A percentile compares a stretch with the other conserved stretches of the same genome.
These are phyloP conservation scores for Paecilomyces dactylethromorphus DNA, from an alignment of 2,329 filamentous ascomycete genomes.

Conservation along the genomic window DNA sequence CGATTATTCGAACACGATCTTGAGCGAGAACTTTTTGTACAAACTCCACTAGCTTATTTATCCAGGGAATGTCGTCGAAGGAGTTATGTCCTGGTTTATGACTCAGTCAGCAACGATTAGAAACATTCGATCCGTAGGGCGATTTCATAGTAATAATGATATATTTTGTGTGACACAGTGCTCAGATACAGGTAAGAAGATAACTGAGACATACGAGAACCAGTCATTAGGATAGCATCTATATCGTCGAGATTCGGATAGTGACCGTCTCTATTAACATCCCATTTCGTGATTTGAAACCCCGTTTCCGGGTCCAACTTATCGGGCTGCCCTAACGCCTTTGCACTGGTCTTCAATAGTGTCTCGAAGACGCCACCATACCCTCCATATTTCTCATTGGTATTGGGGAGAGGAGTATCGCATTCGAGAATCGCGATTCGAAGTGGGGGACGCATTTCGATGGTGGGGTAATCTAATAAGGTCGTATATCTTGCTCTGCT, in stretches of 20 bases:
- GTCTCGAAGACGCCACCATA: constrained; percentile 67
- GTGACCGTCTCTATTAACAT: constrained; percentile 53
- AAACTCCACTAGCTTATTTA: constrained; percentile 65
- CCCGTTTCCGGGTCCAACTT: constrained; percentile 28
- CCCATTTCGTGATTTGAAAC: constrained; percentile 58
- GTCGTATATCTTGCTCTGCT: neutral
- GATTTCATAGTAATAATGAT: neutral
- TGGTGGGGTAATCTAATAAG: neutral
- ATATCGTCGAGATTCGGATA: constrained; percentile 70
- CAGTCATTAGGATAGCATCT: constrained; percentile 78
- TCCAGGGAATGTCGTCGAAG: constrained; percentile 71
- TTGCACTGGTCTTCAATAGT: constrained; percentile 52
- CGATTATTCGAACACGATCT: constrained; percentile 62
- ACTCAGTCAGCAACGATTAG: neutral
- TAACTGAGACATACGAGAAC: constrained; percentile 49
- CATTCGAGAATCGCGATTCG: constrained; percentile 84
- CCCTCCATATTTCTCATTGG: constrained; percentile 58
- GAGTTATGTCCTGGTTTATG: constrained; percentile 58
- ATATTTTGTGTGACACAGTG: neutral
- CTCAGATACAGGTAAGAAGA: neutral
- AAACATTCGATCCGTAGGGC: neutral
- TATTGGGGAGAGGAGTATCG: constrained; percentile 65
- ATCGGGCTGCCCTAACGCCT: constrained; percentile 33
- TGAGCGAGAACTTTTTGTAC: constrained; percentile 54
- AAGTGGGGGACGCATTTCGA: constrained; percentile 42